Conservation (phyloP, 306 rosid genomes). For the Medicago lupulina region DNA sequence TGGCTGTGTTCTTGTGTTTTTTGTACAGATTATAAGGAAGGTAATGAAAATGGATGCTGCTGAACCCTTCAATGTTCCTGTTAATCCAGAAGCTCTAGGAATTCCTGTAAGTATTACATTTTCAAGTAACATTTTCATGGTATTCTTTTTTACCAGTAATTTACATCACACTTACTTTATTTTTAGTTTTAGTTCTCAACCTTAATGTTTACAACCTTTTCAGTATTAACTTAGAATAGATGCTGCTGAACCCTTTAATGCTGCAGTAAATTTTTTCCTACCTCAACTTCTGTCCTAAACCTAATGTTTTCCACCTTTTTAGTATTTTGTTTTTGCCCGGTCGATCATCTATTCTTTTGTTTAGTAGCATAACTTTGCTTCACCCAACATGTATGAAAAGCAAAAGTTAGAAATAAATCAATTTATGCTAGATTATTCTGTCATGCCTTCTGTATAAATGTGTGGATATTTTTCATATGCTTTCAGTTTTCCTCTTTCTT, state of each 20-base stretch:
- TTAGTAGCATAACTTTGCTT: slow-evolving; percentile 14
- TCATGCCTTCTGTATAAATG: not conserved
- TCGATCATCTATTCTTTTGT: not conserved
- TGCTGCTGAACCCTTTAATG: too few species aligned
- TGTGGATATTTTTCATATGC: slow-evolving; percentile 20
- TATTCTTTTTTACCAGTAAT: not conserved
- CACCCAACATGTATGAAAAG: not conserved
- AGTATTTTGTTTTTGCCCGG: too few species aligned
- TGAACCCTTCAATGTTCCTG: slow-evolving; percentile 95
- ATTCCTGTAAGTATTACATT: slow-evolving; percentile 76
- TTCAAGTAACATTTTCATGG: slow-evolving; percentile 10
- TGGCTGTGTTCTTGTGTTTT: not conserved
- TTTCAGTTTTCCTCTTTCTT: slow-evolving; percentile 29
- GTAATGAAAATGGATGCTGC: slow-evolving; percentile 98
- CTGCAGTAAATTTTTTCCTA: slow-evolving; percentile 27
- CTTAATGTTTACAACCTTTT: too few species aligned
- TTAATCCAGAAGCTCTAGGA: slow-evolving; percentile 92
- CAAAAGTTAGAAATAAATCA: slow-evolving; percentile 4
- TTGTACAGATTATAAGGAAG: slow-evolving; percentile 77
- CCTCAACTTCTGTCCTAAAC: slow-evolving; percentile 20
- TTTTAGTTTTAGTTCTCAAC: slow-evolving; percentile 37
- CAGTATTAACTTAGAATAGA: too few species aligned
- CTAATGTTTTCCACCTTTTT: slow-evolving; percentile 11
- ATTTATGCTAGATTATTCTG: slow-evolving; percentile 22
- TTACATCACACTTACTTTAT: slow-evolving; percentile 4